Evolutionary conservation across 768 basidiomycete genomes (phyloP), one percentile per base, ranked within the genome.

Genomic region (Leucocoprinus sp.): DNA sequence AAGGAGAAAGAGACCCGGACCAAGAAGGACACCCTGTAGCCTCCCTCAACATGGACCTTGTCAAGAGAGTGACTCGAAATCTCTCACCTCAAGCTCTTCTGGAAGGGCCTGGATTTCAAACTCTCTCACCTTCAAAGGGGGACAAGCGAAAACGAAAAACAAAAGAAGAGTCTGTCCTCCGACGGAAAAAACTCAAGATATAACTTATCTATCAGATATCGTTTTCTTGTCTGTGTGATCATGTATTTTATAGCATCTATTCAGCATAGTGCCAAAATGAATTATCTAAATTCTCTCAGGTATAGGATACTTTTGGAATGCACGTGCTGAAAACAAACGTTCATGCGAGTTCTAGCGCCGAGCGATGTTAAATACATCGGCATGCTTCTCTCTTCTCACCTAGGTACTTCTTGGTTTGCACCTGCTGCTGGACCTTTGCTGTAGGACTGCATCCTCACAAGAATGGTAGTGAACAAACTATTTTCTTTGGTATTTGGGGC

Each of bases 21-120:
- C 31, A 48, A 1, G 61, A 64, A 15, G 57, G 56, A 0, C 70
- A 71, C 49, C 69, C 69, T n/a, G 61, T 71, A 31, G 68, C 66
- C 2, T 56, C 49, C 33, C 46, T 71, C n/a, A 64, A 71, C 42
- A 68, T 70, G 66, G 45, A 54, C 1, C 55, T 68, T 11, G 35
- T 71, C 22, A 68, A 71, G 52, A 52, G 63, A n/a, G 44, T 67
- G n/a, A 71, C 69, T 8, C 53, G 44, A 31, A 55, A 56, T 11
- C 47, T 68, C 9, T 63, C 65, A 1, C 70, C 69, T n/a, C 49
- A 59, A 5, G 60, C 64, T 43, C 65, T 66, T 37, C 49, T 71
- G 29, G 52, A 66, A 35, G 48, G 57, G 2, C 53, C 67, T 22
- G 59, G 70, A 2, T 22, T 37, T 19, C 23, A 21, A 14, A 36